Conservation (phyloP, 1,139 yeast species). For the Groenewaldozyma auringiensis region DNA sequence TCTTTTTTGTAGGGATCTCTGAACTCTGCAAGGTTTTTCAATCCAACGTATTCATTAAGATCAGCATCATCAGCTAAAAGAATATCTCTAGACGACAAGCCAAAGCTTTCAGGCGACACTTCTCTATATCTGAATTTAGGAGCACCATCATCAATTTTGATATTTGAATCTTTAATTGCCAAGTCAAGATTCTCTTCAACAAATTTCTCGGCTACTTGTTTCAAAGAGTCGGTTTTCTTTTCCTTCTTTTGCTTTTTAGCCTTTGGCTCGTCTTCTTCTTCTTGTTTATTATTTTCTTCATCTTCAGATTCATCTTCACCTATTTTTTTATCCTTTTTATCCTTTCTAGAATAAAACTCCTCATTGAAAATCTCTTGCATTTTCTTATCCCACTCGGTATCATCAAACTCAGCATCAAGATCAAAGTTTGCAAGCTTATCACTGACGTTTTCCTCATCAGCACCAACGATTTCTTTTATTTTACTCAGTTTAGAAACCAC, state of each 20-base stretch:
- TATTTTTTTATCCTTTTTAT: conserved; percentile 38
- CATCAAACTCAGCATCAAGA: conserved; percentile 82
- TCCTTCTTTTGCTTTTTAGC: conserved; percentile 27
- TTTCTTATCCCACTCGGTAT: conserved; percentile 83
- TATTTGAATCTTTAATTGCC: conserved; percentile 24
- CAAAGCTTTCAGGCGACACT: conserved; percentile 91
- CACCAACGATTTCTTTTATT: conserved; percentile 78
- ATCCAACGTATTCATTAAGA: conserved; percentile 73
- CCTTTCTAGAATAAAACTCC: conserved; percentile 56
- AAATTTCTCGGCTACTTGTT: conserved; percentile 62
- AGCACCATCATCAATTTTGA: conserved; percentile 41
- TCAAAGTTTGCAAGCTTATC: conserved; percentile 58
- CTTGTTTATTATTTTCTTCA: conserved; percentile 25
- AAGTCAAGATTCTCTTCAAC: conserved; percentile 47
- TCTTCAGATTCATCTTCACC: conserved; percentile 15
- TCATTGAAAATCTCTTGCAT: conserved; percentile 84
- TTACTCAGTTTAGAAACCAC: conserved; percentile 69
- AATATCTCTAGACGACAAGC: conserved; percentile 79
- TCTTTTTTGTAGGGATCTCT: conserved; percentile 64
- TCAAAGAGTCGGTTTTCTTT: conserved; percentile 51
- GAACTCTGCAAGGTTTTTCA: conserved; percentile 91
- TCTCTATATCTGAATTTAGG: conserved; percentile 81
- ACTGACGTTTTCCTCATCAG: conserved; percentile 38
- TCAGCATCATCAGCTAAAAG: conserved; percentile 82
- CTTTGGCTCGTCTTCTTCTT: conserved; percentile 24